These are phyloP conservation scores for Solanum bukasovii DNA, from an alignment of 257 asterid species.

Conservation along the genomic window DNA sequence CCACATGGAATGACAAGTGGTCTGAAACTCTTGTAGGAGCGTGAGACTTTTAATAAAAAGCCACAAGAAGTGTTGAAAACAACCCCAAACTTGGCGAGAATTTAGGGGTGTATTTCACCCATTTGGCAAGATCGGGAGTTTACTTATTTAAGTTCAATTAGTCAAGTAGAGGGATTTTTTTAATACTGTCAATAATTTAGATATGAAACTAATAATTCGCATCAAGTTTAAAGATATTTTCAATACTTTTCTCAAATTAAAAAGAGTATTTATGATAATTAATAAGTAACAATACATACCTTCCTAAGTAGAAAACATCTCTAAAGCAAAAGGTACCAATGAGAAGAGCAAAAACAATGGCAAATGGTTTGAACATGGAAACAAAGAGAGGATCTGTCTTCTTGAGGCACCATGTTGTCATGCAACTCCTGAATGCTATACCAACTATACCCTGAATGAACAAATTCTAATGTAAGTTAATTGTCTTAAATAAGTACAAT, in stretches of 20 bases:
- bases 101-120: not conserved
- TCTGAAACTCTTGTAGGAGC: not conserved
- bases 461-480: not conserved
- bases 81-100: not conserved
- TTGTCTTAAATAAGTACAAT: too few relatives aligned
- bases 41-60: not conserved
- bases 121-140: not conserved
- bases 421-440: constrained; percentile 29
- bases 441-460: not conserved
- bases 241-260: not conserved
- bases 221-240: not conserved
- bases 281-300: constrained; percentile 6
- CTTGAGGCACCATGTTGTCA: constrained; percentile 49
- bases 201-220: too few relatives aligned
- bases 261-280: too few relatives aligned
- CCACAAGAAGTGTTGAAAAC: not conserved
- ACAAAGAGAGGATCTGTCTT: constrained; percentile 56
- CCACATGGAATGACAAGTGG: not conserved
- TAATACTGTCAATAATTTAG: too few relatives aligned
- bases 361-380: constrained; percentile 42
- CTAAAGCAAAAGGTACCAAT: constrained; percentile 27
- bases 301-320: constrained; percentile 43
- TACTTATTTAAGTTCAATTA: not conserved
- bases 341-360: constrained; percentile 30
- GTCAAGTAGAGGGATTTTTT: accelerated